phyloP scores from a whole-genome alignment of 768 basidiomycete species.

The Panellus pusillus region DNA sequence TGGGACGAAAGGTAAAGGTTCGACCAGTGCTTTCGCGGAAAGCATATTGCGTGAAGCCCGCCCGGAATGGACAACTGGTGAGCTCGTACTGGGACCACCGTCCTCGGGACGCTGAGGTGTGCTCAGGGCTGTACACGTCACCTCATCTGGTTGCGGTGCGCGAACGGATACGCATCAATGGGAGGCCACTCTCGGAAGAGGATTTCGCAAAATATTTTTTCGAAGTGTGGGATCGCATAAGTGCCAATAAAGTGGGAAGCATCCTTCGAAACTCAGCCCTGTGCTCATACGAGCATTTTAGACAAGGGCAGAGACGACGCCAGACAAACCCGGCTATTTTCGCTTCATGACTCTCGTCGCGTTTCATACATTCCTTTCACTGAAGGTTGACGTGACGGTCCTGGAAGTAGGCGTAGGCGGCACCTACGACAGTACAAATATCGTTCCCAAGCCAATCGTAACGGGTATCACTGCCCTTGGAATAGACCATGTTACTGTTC shows the following conservation, averaged over 20 bases:
- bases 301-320: constrained; percentile 51
- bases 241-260: constrained; percentile 56
- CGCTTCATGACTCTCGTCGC: constrained; percentile 90
- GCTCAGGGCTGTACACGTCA: constrained; percentile 88
- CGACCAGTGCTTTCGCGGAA: constrained; percentile 91
- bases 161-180: constrained; percentile 93
- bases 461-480: constrained; percentile 91
- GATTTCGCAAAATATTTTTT: constrained; percentile 91
- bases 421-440: constrained; percentile 91
- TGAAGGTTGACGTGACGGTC: constrained; percentile 86
- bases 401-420: constrained; percentile 98
- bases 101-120: background rate
- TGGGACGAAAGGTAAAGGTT: constrained; percentile 98
- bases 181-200: constrained; percentile 83
- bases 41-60: constrained; percentile 77
- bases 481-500: constrained; percentile 84
- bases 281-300: constrained; percentile 22
- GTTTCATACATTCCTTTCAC: constrained; percentile 81
- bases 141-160: constrained; percentile 95
- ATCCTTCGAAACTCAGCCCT: background rate
- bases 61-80: constrained; percentile 82
- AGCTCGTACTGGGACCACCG: constrained; percentile 22
- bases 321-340: constrained; percentile 89
- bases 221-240: constrained; percentile 89
- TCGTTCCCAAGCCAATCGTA: constrained; percentile 87